Percentiles rank a stretch among this genome's conserved stretches.
phyloP scores from a whole-genome alignment of 2,329 filamentous ascomycete genomes.

The Sarocladiaceae sp. region DNA sequence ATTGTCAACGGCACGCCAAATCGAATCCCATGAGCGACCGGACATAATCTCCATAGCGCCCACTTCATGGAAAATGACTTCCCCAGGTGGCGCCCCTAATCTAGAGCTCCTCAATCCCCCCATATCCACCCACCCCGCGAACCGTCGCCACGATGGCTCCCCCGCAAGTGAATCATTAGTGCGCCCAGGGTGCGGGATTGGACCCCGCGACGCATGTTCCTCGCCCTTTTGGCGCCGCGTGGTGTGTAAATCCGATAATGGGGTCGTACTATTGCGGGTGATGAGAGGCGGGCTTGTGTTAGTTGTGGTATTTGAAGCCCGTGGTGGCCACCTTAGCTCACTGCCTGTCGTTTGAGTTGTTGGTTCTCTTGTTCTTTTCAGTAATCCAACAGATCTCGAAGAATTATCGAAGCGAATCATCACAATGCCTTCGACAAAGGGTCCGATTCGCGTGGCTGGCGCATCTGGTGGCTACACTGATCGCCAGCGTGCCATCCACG shows the following conservation, averaged over 20 bases:
- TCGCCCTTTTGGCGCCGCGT: not conserved
- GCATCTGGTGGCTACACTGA: constrained; percentile 29
- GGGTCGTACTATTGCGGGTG: not conserved
- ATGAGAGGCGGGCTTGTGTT: not conserved
- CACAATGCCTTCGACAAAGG: not conserved
- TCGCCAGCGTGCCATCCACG: constrained; percentile 23
- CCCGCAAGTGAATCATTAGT: constrained; percentile 8
- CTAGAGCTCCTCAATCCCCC: not conserved
- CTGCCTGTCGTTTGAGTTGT: not conserved
- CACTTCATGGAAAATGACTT: not conserved
- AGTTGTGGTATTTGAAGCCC: not conserved
- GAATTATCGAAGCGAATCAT: too few relatives aligned
- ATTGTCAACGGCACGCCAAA: too few relatives aligned
- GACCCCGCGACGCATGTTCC: not conserved
- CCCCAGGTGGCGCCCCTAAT: not conserved
- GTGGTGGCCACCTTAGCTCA: not conserved
- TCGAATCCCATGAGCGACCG: too few relatives aligned
- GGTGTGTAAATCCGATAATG: not conserved
- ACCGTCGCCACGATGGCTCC: not conserved
- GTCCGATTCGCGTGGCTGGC: constrained; percentile 24
- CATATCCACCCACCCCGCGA: not conserved
- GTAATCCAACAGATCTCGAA: not conserved
- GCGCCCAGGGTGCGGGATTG: not conserved
- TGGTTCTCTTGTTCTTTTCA: not conserved
- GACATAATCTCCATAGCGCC: not conserved